phyloP scores from a whole-genome alignment of 2,329 filamentous ascomycete species.

The Aspergillus puulaauensis region DNA sequence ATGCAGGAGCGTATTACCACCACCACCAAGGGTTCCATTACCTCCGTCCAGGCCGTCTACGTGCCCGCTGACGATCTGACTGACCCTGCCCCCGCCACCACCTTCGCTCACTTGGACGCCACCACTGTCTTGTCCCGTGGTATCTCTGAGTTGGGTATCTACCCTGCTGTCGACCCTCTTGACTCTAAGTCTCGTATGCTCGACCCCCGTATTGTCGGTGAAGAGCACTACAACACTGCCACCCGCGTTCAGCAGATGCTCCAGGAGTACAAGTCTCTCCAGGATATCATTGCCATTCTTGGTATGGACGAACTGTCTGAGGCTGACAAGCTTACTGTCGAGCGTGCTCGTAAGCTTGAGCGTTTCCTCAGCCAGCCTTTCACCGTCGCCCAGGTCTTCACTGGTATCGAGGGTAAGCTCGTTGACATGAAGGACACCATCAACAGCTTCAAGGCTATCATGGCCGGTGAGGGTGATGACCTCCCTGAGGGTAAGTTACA shows the following conservation, averaged over 20 bases:
- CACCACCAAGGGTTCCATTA: constrained; percentile 99
- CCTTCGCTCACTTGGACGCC: constrained; percentile 99
- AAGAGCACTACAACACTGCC: constrained; percentile 96
- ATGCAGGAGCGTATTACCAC: constrained; percentile 99
- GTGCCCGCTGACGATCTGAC: constrained; percentile 99
- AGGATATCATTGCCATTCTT: constrained; percentile 99
- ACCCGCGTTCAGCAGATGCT: constrained; percentile 97
- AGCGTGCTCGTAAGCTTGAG: constrained; percentile 99
- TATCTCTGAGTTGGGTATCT: constrained; percentile 99
- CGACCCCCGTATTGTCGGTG: constrained; percentile 95
- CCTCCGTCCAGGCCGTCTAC: constrained; percentile 99
- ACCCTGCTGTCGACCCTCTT: constrained; percentile 98
- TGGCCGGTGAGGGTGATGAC: constrained; percentile 91
- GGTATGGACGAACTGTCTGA: constrained; percentile 99
- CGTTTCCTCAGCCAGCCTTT: constrained; percentile 99
- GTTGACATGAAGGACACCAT: constrained; percentile 99
- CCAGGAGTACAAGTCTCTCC: constrained; percentile 99
- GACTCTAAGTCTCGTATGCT: constrained; percentile 99
- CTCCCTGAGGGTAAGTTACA: constrained; percentile 76
- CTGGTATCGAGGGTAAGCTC: constrained; percentile 89
- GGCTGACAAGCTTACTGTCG: constrained; percentile 98
- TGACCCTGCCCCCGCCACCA: constrained; percentile 98
- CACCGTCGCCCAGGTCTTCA: constrained; percentile 73
- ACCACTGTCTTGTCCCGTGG: constrained; percentile 99
- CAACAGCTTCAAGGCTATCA: constrained; percentile 93